These are phyloP conservation scores for Gamarada debralockiae DNA, from an alignment of 495 filamentous ascomycete genomes.

Conservation along the genomic window DNA sequence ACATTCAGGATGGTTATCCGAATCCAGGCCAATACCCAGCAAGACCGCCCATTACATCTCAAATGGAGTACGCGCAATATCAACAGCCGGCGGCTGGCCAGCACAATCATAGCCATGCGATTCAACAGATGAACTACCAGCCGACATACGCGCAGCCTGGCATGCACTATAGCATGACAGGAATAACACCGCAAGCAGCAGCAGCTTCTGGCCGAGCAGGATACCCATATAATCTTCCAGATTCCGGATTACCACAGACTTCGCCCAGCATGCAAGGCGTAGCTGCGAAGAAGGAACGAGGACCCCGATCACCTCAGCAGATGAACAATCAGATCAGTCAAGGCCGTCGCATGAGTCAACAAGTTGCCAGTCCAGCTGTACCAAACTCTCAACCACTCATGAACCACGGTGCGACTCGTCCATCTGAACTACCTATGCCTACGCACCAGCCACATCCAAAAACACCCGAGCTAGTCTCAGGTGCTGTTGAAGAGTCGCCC, in stretches of 20 bases:
- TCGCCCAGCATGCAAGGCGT: constrained; percentile 54
- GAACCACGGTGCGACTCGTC: constrained; percentile 43
- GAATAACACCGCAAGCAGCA: constrained; percentile 54
- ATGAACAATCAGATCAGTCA: constrained; percentile 46
- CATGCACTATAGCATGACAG: constrained; percentile 59
- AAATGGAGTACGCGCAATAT: too few relatives aligned
- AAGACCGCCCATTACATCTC: constrained; percentile 50
- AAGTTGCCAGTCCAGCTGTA: constrained; percentile 61
- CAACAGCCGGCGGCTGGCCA: constrained; percentile 47
- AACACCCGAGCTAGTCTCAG: constrained; percentile 77
- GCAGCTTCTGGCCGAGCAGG: constrained; percentile 60
- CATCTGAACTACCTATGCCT: constrained; percentile 43
- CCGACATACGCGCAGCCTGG: constrained; percentile 50
- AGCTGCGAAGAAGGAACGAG: constrained; percentile 54
- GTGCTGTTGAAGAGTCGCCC: constrained; percentile 85
- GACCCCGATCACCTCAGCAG: constrained; percentile 58
- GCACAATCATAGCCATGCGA: constrained; percentile 51
- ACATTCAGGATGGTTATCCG: constrained; percentile 44
- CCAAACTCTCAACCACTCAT: constrained; percentile 53
- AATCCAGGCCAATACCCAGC: constrained; percentile 40
- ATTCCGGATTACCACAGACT: constrained; percentile 50
- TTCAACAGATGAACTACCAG: constrained; percentile 51
- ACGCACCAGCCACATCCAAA: constrained; percentile 52
- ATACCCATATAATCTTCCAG: constrained; percentile 51
- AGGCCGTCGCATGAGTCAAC: constrained; percentile 54